Evolutionary conservation across 2,329 filamentous ascomycete species (phyloP).

Genomic region (Xylariomycetidae sp.): DNA sequence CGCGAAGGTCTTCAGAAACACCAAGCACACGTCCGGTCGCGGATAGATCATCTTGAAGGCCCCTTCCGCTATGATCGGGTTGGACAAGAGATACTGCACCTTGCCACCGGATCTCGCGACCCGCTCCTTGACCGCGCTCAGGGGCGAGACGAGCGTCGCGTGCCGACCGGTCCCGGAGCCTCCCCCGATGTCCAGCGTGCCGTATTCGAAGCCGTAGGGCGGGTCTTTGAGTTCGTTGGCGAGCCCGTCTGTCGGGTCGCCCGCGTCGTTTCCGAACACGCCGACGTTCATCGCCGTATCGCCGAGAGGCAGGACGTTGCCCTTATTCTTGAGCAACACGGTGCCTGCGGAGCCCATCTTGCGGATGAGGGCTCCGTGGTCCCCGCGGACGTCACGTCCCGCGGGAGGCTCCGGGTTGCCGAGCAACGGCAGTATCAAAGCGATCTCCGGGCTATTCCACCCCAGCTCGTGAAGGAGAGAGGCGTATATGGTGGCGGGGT

Average conservation of each 20-base stretch:
- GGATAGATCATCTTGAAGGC: conserved; percentile 43
- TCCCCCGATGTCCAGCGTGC: conserved; percentile 50
- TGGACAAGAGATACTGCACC: conserved; percentile 35
- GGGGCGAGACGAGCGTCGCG: conserved; percentile 49
- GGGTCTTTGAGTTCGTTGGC: neutral
- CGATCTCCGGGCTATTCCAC: too few relatives aligned
- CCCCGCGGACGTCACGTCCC: conserved; percentile 67
- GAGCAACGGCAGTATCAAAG: too few relatives aligned
- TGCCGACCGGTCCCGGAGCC: conserved; percentile 48
- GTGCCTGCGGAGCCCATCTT: conserved; percentile 73
- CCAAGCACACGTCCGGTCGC: conserved; percentile 69
- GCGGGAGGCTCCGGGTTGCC: too few relatives aligned
- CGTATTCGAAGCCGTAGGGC: conserved; percentile 32
- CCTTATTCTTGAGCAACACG: conserved; percentile 59
- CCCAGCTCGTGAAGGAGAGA: too few relatives aligned
- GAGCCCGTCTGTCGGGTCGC: conserved; percentile 49
- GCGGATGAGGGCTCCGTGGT: conserved; percentile 67
- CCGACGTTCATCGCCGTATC: conserved; percentile 37
- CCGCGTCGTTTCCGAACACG: conserved; percentile 45
- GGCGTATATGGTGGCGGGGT: too few relatives aligned
- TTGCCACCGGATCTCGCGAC: conserved; percentile 32
- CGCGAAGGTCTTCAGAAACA: conserved; percentile 76
- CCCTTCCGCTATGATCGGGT: conserved; percentile 39
- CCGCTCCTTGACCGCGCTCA: conserved; percentile 45
- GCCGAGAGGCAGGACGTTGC: conserved; percentile 43